These are phyloP conservation scores for Leptographium procerum DNA, from an alignment of 2,329 filamentous ascomycete species.

Conservation along the genomic window DNA sequence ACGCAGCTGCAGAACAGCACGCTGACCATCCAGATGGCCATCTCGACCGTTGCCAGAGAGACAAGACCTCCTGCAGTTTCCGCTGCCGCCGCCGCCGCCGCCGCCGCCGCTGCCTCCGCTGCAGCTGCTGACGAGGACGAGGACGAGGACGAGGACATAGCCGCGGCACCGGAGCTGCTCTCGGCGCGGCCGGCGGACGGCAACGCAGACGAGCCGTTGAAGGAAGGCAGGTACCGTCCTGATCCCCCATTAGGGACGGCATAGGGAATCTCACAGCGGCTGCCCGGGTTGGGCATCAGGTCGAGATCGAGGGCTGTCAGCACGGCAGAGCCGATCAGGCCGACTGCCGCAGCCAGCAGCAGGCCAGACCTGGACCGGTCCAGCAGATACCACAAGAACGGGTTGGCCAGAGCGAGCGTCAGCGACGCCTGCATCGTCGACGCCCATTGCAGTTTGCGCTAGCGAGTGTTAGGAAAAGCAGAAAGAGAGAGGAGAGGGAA, in stretches of 20 bases:
- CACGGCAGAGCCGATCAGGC: slow-evolving; percentile 60
- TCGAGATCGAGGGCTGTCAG: slow-evolving; percentile 67
- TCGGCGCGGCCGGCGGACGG: not conserved
- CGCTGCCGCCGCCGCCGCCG: not conserved
- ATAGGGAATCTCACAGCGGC: slow-evolving; percentile 18
- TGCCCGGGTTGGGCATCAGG: slow-evolving; percentile 59
- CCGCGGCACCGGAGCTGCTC: not conserved
- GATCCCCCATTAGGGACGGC: slow-evolving; percentile 7
- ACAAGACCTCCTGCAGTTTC: not conserved
- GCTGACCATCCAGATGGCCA: slow-evolving; percentile 81
- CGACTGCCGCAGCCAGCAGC: slow-evolving; percentile 63
- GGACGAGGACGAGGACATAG: not conserved
- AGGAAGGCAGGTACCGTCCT: not conserved
- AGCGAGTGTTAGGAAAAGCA: slow-evolving; percentile 2
- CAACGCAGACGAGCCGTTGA: not conserved
- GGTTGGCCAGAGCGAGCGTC: slow-evolving; percentile 82
- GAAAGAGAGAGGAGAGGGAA: not conserved
- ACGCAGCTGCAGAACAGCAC: slow-evolving; percentile 91
- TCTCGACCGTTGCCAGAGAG: slow-evolving; percentile 44
- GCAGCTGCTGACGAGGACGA: no score
- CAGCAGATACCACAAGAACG: slow-evolving; percentile 90
- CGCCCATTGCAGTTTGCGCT: slow-evolving; percentile 87
- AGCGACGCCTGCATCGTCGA: slow-evolving; percentile 89
- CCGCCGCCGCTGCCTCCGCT: no score
- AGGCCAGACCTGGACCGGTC: slow-evolving; percentile 83